Evolutionary conservation across 140 eudicot species (phyloP), one percentile per base, ranked within the genome.

Genomic region (Bidens hawaiensis): DNA sequence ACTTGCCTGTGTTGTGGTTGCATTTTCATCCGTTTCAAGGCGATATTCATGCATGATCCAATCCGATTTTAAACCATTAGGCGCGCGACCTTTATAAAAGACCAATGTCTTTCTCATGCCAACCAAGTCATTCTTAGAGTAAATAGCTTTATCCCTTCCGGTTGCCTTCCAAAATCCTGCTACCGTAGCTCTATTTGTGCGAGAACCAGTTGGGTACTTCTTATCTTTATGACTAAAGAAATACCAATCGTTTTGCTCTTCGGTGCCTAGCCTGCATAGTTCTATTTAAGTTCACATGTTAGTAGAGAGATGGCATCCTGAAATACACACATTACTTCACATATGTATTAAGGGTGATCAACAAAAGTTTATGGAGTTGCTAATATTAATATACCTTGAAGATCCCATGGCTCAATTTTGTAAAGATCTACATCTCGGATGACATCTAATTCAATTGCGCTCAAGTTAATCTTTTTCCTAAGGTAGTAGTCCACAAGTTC

Each of bases 91-190:
- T 75, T 86, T 90, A 53, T 90, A 90, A 48, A 81, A 90, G 5
- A 89, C 97, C 69, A 89, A 79, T 1, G 97, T 89, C 78, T 89
- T 89, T 76, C 97, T 86, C 97, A 89, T 89, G 4, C 97, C 97
- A 66, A 89, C 80, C 64, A 89, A 73, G 17, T 86, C 93, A 23
- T 81, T 79, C 79, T 83, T 90, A 0, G 89, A 81, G 76, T 86
- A 86, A 41, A 90, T 86, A 6, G 97, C 90, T 70, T 90, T 90
- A 68, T 90, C 97, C n/a, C 97, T 81, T 17, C 97, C 97, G 4
- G 97, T 90, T 48, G 97, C 97, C 50, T 90, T 90, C 97, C 97
- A 90, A 54, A 90, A 90, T 65, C 97, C 97, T 3, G 90, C 95
- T 59, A 83, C 71, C 10, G 97, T 90, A 16, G 97, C 97, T 73